Evolutionary conservation across 2,329 filamentous ascomycete genomes (phyloP), one percentile per base, ranked within the genome.

Genomic region (Kalmusia sp.): DNA sequence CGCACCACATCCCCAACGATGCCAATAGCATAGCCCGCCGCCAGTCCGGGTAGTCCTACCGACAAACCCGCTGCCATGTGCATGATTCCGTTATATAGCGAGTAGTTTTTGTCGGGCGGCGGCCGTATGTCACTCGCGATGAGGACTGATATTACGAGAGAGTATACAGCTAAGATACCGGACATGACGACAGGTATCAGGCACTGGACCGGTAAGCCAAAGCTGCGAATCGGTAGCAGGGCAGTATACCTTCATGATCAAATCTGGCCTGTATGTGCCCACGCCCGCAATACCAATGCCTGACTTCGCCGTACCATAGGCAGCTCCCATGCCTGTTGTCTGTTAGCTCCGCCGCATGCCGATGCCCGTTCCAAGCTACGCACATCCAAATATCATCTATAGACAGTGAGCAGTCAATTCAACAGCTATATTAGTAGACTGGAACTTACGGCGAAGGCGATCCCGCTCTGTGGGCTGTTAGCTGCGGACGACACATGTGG

Each of bases 101-200:
- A 92, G 80, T 96, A 96, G 71, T 82, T 82, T 62, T 83, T 79
- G 17, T 78, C 78, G 14, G 84, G 82, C 52, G 88, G 89, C 24
- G 92, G 90, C 44, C 83, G 84, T 74, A 98, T 87, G 75, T 96
- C 92, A 76, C 92, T 89, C 51, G 92, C 91, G 74, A 99, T 99
- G 64, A 99, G 86, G 70, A 99, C 95, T 15, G 93, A 90, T 65
- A 99, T 93, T 69, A 99, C 95, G 65, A 99, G 90, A 46, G 93
- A 91, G 80, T 99, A 99, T 64, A 99, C 95, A 53, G 95, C 95
- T 70, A 99, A 92, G 74, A 99, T 99, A 86, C 95, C 95, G 67
- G 95, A 96, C 95, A 99, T 99, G 81, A 99, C 88, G 62, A 95
- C 90, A 58, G 91, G 90, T 64, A 93, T 93, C 48, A 93, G 80